These are phyloP conservation scores for Clohesyomyces aquaticus DNA, from an alignment of 495 filamentous ascomycete species.

Conservation along the genomic window DNA sequence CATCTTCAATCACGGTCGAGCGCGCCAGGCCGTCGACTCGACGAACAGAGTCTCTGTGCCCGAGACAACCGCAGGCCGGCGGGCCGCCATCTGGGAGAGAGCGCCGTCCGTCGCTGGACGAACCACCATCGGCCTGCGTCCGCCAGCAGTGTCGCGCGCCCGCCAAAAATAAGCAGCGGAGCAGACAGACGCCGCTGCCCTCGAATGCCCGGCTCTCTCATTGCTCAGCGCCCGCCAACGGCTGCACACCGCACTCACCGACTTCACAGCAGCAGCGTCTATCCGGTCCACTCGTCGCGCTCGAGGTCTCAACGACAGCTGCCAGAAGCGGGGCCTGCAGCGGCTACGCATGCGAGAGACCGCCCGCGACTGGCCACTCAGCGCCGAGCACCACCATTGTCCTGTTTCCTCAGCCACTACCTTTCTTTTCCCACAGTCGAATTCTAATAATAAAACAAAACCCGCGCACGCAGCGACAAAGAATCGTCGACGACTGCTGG, in stretches of 20 bases:
- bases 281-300: constrained; percentile 11
- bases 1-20: too few relatives aligned
- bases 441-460: constrained; percentile 16
- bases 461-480: constrained; percentile 1
- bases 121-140: background rate
- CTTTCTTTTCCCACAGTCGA: background rate
- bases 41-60: too few relatives aligned
- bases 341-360: constrained; percentile 9
- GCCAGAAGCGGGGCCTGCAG: background rate
- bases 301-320: background rate
- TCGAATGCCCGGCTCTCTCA: constrained; percentile 16
- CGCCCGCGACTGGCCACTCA: constrained; percentile 23
- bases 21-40: too few relatives aligned
- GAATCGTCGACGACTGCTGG: too few relatives aligned
- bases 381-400: background rate
- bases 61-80: too few relatives aligned
- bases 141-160: constrained; percentile 35
- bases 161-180: constrained; percentile 12
- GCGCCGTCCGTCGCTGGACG: background rate
- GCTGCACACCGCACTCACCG: constrained; percentile 22
- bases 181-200: constrained; percentile 39
- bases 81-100: background rate
- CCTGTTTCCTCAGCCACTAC: constrained; percentile 1
- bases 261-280: constrained; percentile 15
- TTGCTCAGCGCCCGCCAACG: constrained; percentile 15